These are phyloP conservation scores for Pulveroboletus frians DNA, from an alignment of 768 basidiomycete genomes.

Conservation along the genomic window DNA sequence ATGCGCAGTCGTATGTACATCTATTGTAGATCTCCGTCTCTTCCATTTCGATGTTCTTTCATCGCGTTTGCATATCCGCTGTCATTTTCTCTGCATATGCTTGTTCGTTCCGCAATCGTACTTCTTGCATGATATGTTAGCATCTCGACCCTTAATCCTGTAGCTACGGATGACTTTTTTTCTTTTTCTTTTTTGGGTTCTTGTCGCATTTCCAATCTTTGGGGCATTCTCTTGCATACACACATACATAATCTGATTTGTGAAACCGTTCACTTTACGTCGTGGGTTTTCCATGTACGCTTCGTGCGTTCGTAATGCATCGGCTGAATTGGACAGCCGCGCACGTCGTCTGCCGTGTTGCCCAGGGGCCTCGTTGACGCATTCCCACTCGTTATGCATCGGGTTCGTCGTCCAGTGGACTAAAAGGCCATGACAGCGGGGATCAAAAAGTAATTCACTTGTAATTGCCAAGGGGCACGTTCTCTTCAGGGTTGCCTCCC, in stretches of 20 bases:
- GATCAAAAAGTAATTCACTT: too few relatives aligned
- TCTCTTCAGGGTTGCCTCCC: too few relatives aligned
- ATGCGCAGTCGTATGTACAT: slow-evolving; percentile 11
- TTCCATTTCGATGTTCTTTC: slow-evolving; percentile 8
- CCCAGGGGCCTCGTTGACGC: too few relatives aligned
- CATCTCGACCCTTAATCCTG: background rate
- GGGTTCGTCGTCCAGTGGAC: too few relatives aligned
- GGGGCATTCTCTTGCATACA: background rate
- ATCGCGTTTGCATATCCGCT: background rate
- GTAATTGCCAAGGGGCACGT: too few relatives aligned
- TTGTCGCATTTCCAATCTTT: background rate
- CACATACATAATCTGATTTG: background rate
- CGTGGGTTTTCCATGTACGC: background rate
- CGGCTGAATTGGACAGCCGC: too few relatives aligned
- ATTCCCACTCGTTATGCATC: too few relatives aligned
- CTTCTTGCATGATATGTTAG: background rate
- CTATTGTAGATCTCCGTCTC: slow-evolving; percentile 17
- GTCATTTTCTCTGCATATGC: background rate
- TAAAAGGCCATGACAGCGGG: too few relatives aligned
- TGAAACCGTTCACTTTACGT: background rate
- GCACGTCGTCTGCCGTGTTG: too few relatives aligned
- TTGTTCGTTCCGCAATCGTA: background rate
- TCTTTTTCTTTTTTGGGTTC: background rate
- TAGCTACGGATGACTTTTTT: background rate
- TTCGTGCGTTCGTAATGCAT: background rate